These are phyloP conservation scores for Astrothelium subdiscretum DNA, from an alignment of 495 filamentous ascomycete species.

Conservation along the genomic window DNA sequence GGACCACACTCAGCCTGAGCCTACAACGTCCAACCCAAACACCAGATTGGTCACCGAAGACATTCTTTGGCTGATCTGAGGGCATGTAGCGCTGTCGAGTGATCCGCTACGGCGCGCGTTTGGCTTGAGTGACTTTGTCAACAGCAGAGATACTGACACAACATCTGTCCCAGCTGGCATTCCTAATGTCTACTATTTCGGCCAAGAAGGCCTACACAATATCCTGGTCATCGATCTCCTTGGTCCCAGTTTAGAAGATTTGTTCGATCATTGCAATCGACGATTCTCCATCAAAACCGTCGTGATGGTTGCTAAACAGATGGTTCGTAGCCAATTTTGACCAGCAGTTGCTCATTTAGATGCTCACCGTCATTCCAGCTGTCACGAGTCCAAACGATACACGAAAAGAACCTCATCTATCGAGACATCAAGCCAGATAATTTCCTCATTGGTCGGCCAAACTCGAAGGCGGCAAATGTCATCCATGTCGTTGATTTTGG, in stretches of 20 bases:
- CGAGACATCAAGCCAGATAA: slow-evolving; percentile 99
- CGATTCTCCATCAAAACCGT: slow-evolving; percentile 95
- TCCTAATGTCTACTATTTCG: slow-evolving; percentile 99
- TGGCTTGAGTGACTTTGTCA: neutral
- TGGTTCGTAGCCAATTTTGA: slow-evolving; percentile 44
- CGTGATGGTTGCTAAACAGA: slow-evolving; percentile 99
- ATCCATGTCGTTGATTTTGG: slow-evolving; percentile 99
- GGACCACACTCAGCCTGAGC: neutral
- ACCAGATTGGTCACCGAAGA: neutral
- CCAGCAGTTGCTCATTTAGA: neutral
- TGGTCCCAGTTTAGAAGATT: slow-evolving; percentile 89
- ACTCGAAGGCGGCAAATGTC: slow-evolving; percentile 87
- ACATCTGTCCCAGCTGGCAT: slow-evolving; percentile 61
- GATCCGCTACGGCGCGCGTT: neutral
- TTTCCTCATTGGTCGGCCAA: slow-evolving; percentile 93
- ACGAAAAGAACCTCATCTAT: slow-evolving; percentile 99
- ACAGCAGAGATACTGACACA: slow-evolving; percentile 2
- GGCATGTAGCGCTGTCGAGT: neutral
- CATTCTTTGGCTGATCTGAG: neutral
- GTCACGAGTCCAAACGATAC: slow-evolving; percentile 96
- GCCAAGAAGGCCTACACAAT: slow-evolving; percentile 97
- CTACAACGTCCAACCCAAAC: neutral
- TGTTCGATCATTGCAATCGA: slow-evolving; percentile 95
- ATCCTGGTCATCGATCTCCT: slow-evolving; percentile 98
- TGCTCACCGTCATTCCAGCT: slow-evolving; percentile 41